These are phyloP conservation scores for Dipodascus geniculatus DNA, from an alignment of 805 yeast genomes.

Conservation along the genomic window DNA sequence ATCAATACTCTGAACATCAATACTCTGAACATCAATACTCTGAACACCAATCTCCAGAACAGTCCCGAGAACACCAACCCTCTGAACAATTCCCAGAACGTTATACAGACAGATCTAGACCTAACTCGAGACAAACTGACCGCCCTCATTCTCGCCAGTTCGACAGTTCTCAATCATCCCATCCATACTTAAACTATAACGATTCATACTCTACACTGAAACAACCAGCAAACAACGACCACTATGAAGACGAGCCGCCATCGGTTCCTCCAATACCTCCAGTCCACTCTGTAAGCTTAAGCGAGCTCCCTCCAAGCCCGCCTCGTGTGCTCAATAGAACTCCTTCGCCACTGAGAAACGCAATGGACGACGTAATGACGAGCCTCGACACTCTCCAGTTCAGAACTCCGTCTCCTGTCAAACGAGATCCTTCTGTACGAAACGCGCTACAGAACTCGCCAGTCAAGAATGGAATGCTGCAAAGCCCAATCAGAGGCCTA, in stretches of 20 bases:
- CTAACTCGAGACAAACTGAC: not conserved
- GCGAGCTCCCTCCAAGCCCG: not conserved
- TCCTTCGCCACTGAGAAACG: slow-evolving; percentile 23
- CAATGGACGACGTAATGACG: slow-evolving; percentile 25
- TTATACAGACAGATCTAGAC: too few relatives aligned
- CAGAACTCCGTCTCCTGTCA: not conserved
- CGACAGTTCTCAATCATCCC: not conserved
- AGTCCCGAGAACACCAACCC: too few relatives aligned
- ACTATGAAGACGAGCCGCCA: not conserved
- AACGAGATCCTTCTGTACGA: not conserved
- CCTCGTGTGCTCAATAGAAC: slow-evolving; percentile 12
- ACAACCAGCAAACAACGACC: not conserved
- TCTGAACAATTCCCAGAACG: too few relatives aligned
- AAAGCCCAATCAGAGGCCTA: not conserved
- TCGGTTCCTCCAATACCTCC: slow-evolving; percentile 26
- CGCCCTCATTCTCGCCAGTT: not conserved
- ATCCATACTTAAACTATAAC: not conserved
- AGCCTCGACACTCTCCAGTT: slow-evolving; percentile 19
- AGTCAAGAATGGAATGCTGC: not conserved
- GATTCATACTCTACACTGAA: not conserved
- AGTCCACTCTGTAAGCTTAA: slow-evolving; percentile 20
- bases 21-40: too few relatives aligned
- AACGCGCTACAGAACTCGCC: not conserved
- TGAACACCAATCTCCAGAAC: too few relatives aligned
- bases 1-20: too few relatives aligned